A percentile compares a stretch with the other conserved stretches of the same genome.
These are phyloP conservation scores for Diplosphaera chodatii DNA, from an alignment of 139 green algal genomes.

Conservation along the genomic window DNA sequence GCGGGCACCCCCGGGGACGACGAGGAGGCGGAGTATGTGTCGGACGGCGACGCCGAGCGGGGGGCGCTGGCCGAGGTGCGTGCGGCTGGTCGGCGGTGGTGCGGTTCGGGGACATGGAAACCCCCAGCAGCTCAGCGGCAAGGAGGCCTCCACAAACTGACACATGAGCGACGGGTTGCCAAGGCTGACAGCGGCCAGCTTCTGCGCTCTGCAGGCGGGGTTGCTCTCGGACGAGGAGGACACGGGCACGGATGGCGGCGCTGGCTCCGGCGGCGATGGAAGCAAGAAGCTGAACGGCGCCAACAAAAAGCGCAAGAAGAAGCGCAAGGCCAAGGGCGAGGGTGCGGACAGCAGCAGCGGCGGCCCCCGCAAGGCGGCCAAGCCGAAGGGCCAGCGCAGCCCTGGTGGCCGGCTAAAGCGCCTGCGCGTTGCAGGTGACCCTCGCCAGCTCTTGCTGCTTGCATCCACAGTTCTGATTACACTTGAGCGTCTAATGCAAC, in stretches of 20 bases:
- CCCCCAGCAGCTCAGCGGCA: too few relatives aligned
- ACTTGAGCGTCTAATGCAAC: too few relatives aligned
- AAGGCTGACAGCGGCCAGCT: too few relatives aligned
- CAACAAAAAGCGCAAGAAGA: background rate
- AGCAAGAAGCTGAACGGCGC: constrained; percentile 9
- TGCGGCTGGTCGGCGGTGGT: too few relatives aligned
- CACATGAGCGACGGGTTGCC: too few relatives aligned
- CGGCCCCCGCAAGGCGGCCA: background rate
- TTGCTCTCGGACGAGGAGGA: background rate
- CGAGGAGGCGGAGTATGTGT: constrained; percentile 9
- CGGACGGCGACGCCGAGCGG: constrained; percentile 2
- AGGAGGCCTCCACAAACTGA: too few relatives aligned
- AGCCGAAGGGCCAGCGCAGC: background rate
- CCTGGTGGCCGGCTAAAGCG: background rate
- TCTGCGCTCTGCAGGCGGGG: background rate
- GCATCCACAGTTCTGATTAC: too few relatives aligned
- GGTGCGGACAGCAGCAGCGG: background rate
- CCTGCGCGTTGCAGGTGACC: background rate
- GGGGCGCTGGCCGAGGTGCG: background rate
- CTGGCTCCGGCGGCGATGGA: background rate
- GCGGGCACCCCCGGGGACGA: constrained; percentile 5
- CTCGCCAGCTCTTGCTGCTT: too few relatives aligned
- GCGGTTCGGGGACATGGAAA: too few relatives aligned
- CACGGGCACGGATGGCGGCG: background rate
- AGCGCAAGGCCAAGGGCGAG: constrained; percentile 1